phyloP scores from a whole-genome alignment of 83 land plant genomes.

The Diphasiastrum complanatum region DNA sequence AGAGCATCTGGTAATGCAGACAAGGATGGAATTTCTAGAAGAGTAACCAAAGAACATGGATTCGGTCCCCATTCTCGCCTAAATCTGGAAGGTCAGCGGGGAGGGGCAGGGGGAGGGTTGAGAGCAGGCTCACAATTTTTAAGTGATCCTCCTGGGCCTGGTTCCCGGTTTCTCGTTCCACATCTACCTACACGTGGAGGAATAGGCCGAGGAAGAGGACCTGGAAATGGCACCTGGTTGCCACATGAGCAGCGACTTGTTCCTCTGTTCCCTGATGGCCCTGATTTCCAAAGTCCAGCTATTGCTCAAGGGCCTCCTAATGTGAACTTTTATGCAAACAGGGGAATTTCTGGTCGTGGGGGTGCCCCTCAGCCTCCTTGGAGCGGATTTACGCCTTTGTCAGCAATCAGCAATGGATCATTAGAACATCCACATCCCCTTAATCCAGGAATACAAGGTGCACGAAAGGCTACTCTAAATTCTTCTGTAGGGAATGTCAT shows the following conservation, averaged over 20 bases:
- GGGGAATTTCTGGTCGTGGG: constrained; percentile 51
- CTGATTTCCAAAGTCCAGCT: constrained; percentile 47
- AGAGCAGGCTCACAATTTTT: background rate
- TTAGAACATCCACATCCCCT: constrained; percentile 59
- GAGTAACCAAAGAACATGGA: background rate
- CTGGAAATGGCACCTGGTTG: constrained; percentile 51
- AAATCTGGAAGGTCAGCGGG: constrained; percentile 5
- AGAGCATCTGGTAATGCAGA: constrained; percentile 8
- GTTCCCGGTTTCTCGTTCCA: constrained; percentile 30
- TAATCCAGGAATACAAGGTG: constrained; percentile 45
- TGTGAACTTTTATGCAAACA: constrained; percentile 41
- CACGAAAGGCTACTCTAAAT: constrained; percentile 39
- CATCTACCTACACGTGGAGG: constrained; percentile 20
- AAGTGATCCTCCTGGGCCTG: constrained; percentile 12
- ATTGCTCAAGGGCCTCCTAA: constrained; percentile 45
- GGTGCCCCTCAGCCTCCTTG: constrained; percentile 44
- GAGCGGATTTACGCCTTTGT: constrained; percentile 50
- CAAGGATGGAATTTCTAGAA: background rate
- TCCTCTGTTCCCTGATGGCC: constrained; percentile 43
- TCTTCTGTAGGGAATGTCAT: constrained; percentile 41
- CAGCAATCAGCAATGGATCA: constrained; percentile 48
- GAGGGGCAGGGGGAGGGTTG: too few relatives aligned
- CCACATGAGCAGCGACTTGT: constrained; percentile 49
- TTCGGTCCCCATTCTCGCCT: constrained; percentile 3
- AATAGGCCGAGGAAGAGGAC: constrained; percentile 48